phyloP scores from a whole-genome alignment of 768 basidiomycete genomes.

The Termitomyces sp. region DNA sequence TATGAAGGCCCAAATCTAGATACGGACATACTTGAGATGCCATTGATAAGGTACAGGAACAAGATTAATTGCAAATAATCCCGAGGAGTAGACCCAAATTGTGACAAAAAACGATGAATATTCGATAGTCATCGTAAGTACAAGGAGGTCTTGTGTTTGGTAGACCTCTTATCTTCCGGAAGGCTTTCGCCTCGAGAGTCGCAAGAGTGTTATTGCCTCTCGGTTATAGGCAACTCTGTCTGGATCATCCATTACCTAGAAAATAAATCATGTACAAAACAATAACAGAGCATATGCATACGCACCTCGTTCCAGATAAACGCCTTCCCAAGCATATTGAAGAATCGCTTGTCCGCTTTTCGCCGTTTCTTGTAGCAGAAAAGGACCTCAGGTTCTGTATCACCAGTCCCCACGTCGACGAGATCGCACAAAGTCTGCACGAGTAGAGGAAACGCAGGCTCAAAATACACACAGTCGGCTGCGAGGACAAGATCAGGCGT shows the following conservation, averaged over 20 bases:
- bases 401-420: slow-evolving; percentile 20
- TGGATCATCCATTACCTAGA: slow-evolving; percentile 11
- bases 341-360: slow-evolving; percentile 37
- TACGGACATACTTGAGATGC: not conserved
- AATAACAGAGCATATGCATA: not conserved
- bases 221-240: slow-evolving; percentile 10
- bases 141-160: not conserved
- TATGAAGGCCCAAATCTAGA: not conserved
- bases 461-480: slow-evolving; percentile 95
- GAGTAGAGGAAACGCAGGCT: slow-evolving; percentile 86
- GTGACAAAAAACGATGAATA: not conserved
- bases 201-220: slow-evolving; percentile 11
- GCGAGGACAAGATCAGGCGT: slow-evolving; percentile 71
- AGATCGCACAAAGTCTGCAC: slow-evolving; percentile 73
- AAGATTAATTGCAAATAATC: not conserved
- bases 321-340: slow-evolving; percentile 7
- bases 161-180: not conserved
- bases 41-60: not conserved
- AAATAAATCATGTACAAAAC: not conserved
- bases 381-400: slow-evolving; percentile 55
- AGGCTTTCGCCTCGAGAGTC: slow-evolving; percentile 6
- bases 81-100: not conserved
- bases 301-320: slow-evolving; percentile 13
- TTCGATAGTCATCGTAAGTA: not conserved
- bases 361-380: slow-evolving; percentile 94